phyloP scores from a whole-genome alignment of 768 basidiomycete species.

The Hygrophorus russula region DNA sequence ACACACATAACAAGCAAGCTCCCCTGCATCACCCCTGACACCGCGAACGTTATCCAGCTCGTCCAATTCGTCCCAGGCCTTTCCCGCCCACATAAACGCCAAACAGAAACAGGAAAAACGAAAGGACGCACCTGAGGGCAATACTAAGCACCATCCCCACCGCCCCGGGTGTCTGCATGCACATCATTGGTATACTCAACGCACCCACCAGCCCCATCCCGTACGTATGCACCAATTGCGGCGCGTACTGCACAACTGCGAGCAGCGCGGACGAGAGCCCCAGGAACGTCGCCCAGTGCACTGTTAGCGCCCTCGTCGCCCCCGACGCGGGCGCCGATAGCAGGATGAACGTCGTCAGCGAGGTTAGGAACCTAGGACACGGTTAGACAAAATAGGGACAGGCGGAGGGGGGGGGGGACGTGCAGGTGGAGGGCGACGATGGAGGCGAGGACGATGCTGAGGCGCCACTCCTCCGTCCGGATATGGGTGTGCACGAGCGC shows the following conservation, averaged over 20 bases:
- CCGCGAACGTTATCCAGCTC: slow-evolving; percentile 74
- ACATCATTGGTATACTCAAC: slow-evolving; percentile 92
- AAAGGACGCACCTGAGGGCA: slow-evolving; percentile 41
- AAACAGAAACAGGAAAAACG: neutral
- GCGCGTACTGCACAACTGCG: slow-evolving; percentile 78
- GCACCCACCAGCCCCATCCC: slow-evolving; percentile 76
- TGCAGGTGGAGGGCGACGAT: slow-evolving; percentile 66
- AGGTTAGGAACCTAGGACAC: slow-evolving; percentile 36
- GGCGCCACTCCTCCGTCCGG: slow-evolving; percentile 60
- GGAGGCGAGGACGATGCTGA: slow-evolving; percentile 70
- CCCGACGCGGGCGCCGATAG: slow-evolving; percentile 29
- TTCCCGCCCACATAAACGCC: slow-evolving; percentile 1
- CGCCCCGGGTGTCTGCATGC: slow-evolving; percentile 86
- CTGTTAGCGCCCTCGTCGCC: slow-evolving; percentile 10
- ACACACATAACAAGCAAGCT: slow-evolving; percentile 78
- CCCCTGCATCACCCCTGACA: slow-evolving; percentile 78
- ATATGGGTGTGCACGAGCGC: slow-evolving; percentile 26
- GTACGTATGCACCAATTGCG: slow-evolving; percentile 79
- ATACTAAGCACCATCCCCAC: slow-evolving; percentile 80
- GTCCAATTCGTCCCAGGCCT: slow-evolving; percentile 83
- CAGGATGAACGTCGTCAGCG: slow-evolving; percentile 53
- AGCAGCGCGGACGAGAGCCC: slow-evolving; percentile 74
- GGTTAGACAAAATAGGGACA: neutral
- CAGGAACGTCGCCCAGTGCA: slow-evolving; percentile 74
- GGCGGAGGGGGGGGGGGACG: slow-evolving; percentile 15